These are phyloP conservation scores for Alternaria sp. DNA, from an alignment of 2,329 filamentous ascomycete species.

Conservation along the genomic window DNA sequence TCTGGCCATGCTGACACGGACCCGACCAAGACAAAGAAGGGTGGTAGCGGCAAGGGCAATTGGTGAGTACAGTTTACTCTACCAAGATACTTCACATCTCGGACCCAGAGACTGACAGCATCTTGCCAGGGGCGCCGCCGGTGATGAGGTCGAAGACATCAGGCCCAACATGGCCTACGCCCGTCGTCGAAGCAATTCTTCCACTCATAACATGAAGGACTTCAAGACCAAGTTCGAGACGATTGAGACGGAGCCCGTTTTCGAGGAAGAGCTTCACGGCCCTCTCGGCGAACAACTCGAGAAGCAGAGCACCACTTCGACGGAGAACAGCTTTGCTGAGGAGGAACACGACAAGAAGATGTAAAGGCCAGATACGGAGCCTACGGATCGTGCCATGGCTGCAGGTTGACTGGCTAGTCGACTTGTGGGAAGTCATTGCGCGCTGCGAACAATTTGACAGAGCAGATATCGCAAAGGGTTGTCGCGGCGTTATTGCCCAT, in stretches of 20 bases:
- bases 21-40: constrained; percentile 96
- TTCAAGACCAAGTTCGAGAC: constrained; percentile 98
- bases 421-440: constrained; percentile 34
- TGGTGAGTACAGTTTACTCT: constrained; percentile 69
- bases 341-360: constrained; percentile 60
- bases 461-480: constrained; percentile 12
- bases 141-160: constrained; percentile 85
- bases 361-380: constrained; percentile 35
- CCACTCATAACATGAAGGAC: constrained; percentile 73
- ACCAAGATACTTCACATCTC: background rate
- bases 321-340: constrained; percentile 66
- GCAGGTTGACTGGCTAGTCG: constrained; percentile 35
- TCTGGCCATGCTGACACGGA: constrained; percentile 79
- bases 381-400: constrained; percentile 22
- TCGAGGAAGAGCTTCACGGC: constrained; percentile 85
- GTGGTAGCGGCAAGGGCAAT: constrained; percentile 89
- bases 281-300: constrained; percentile 65
- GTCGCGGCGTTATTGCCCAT: no score
- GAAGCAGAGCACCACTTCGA: constrained; percentile 61
- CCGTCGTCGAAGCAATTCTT: constrained; percentile 92
- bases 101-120: constrained; percentile 26
- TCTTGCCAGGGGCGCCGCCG: constrained; percentile 75
- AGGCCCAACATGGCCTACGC: constrained; percentile 84
- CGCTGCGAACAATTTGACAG: constrained; percentile 16
- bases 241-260: constrained; percentile 87